Percentiles rank a stretch among this genome's conserved stretches.
These are phyloP conservation scores for Thuidium tamariscinum DNA, from an alignment of 225 moss, liverwort and hornwort species.

Conservation along the genomic window DNA sequence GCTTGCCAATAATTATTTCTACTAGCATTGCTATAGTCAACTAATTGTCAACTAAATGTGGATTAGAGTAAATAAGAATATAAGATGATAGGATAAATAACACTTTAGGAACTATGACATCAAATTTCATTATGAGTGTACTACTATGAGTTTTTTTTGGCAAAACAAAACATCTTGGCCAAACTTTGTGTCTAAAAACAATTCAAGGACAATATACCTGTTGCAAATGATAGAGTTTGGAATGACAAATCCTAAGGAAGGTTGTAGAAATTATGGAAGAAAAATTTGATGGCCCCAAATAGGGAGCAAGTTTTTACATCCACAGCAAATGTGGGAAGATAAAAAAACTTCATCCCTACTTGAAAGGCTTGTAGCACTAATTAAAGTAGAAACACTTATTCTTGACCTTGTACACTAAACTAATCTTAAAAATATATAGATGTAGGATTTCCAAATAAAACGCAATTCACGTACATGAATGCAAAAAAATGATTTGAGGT, in stretches of 20 bases:
- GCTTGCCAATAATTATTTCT: too few species aligned
- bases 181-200: neutral
- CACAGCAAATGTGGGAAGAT: accelerated
- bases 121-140: neutral
- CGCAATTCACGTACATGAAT: neutral
- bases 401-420: accelerated
- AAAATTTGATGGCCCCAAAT: neutral
- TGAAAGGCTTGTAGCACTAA: neutral
- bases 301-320: accelerated
- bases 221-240: accelerated
- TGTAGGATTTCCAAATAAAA: neutral
- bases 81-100: neutral
- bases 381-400: neutral
- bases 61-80: neutral
- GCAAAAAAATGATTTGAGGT: neutral
- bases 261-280: neutral
- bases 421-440: neutral
- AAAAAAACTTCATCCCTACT: neutral
- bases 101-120: neutral
- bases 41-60: neutral
- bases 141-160: accelerated
- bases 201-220: neutral
- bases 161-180: accelerated
- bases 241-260: accelerated
- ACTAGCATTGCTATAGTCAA: too few species aligned